phyloP scores from a whole-genome alignment of 202 grass and related monocot genomes.

The Zizania palustris region DNA sequence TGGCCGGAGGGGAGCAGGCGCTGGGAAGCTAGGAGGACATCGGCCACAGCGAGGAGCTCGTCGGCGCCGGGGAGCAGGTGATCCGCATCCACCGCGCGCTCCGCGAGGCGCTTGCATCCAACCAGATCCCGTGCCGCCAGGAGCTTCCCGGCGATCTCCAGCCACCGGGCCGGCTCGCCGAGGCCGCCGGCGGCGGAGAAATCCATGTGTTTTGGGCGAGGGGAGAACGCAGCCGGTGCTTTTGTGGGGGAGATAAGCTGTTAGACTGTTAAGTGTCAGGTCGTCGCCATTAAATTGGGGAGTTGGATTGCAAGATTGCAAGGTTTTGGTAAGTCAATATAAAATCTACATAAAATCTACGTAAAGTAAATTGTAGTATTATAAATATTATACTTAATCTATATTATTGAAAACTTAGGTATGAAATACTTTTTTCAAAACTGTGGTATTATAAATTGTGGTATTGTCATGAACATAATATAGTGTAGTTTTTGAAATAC shows the following conservation, averaged over 20 bases:
- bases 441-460: no score
- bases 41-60: conserved; percentile 80
- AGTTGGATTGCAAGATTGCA: no score
- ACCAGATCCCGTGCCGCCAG: conserved; percentile 78
- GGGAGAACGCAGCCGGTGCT: conserved; percentile 12
- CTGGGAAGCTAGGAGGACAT: conserved; percentile 88
- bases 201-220: conserved; percentile 53
- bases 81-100: conserved; percentile 72
- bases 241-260: conserved; percentile 36
- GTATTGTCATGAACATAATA: no score
- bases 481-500: no score
- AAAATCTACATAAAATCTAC: no score
- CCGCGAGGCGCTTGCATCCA: conserved; percentile 80
- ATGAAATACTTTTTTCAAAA: no score
- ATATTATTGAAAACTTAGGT: no score
- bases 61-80: conserved; percentile 71
- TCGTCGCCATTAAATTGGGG: background rate
- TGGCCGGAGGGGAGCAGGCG: conserved; percentile 57
- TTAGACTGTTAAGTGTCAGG: no score
- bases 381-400: no score
- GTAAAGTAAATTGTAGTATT: no score
- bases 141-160: conserved; percentile 70
- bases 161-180: conserved; percentile 71
- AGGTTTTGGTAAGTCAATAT: no score
- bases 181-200: conserved; percentile 46